phyloP scores from a whole-genome alignment of 768 basidiomycete species.

The Boletus tylopilopsis region DNA sequence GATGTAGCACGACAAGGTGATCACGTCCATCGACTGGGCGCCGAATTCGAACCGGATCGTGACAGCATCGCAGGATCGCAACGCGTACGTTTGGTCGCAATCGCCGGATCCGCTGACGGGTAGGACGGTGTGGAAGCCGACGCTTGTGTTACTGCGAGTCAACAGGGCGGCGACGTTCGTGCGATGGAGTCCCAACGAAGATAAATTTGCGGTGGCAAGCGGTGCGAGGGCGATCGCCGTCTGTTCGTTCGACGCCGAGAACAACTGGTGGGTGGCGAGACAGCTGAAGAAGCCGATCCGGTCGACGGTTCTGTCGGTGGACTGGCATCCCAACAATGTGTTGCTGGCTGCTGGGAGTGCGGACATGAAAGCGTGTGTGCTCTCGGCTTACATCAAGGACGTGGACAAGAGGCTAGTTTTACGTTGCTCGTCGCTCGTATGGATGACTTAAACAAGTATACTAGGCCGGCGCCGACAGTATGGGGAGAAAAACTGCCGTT shows the following conservation, averaged over 20 bases:
- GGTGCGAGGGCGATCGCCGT: conserved; percentile 97
- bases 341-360: conserved; percentile 95
- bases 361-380: conserved; percentile 96
- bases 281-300: conserved; percentile 96
- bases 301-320: conserved; percentile 89
- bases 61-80: conserved; percentile 97
- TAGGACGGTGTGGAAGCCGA: conserved; percentile 83
- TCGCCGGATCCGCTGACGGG: conserved; percentile 71
- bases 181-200: conserved; percentile 94
- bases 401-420: conserved; percentile 78
- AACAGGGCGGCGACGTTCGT: conserved; percentile 96
- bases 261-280: conserved; percentile 99
- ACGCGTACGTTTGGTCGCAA: conserved; percentile 98
- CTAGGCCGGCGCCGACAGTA: conserved; percentile 79
- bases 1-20: conserved; percentile 88
- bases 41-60: conserved; percentile 96
- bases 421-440: background rate
- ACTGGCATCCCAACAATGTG: conserved; percentile 99
- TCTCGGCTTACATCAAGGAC: conserved; percentile 98
- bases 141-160: conserved; percentile 90
- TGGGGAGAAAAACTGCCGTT: conserved; percentile 99
- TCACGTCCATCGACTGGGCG: conserved; percentile 99
- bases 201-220: conserved; percentile 98
- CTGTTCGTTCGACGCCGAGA: conserved; percentile 96
- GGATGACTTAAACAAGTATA: conserved; percentile 6